phyloP scores from a whole-genome alignment of 768 basidiomycete genomes.

The Tylopilus cervinicoccineus region DNA sequence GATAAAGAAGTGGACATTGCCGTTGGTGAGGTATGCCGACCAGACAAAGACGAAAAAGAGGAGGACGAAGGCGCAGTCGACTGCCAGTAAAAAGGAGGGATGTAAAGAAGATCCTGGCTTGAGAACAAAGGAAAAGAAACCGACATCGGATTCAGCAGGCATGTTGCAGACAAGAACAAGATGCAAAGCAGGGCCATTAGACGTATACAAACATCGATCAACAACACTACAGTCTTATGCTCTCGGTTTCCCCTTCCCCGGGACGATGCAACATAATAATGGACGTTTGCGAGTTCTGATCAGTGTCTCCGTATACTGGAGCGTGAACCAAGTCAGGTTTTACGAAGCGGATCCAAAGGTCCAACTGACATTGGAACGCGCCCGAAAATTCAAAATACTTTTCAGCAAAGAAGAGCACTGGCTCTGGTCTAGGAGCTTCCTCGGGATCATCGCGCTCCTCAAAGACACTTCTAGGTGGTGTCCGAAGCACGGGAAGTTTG shows the following conservation, averaged over 20 bases:
- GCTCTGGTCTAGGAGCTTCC: constrained; percentile 28
- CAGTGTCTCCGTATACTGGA: constrained; percentile 11
- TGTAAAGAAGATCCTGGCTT: constrained; percentile 75
- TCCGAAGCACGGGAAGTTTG: constrained; percentile 44
- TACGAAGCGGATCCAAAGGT: not conserved
- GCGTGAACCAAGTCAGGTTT: constrained; percentile 1
- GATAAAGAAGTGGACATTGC: constrained; percentile 63
- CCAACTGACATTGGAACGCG: constrained; percentile 41
- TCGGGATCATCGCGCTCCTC: constrained; percentile 19
- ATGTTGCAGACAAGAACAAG: constrained; percentile 9
- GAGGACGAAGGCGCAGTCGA: constrained; percentile 56
- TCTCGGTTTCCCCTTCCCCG: not conserved
- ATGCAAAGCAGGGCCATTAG: not conserved
- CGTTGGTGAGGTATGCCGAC: constrained; percentile 56
- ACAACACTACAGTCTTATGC: constrained; percentile 4
- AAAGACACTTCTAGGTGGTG: constrained; percentile 12
- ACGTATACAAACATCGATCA: constrained; percentile 18
- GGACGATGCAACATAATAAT: constrained; percentile 13
- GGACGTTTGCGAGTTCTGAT: not conserved
- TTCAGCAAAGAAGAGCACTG: constrained; percentile 39
- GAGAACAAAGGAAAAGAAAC: constrained; percentile 55
- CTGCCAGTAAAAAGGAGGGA: constrained; percentile 58
- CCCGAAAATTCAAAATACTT: constrained; percentile 56
- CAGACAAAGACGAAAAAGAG: constrained; percentile 58
- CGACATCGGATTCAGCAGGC: constrained; percentile 19